Evolutionary conservation across 129 eudicot species (phyloP), one percentile per base, ranked within the genome.

Genomic region (Artemisia annua): DNA sequence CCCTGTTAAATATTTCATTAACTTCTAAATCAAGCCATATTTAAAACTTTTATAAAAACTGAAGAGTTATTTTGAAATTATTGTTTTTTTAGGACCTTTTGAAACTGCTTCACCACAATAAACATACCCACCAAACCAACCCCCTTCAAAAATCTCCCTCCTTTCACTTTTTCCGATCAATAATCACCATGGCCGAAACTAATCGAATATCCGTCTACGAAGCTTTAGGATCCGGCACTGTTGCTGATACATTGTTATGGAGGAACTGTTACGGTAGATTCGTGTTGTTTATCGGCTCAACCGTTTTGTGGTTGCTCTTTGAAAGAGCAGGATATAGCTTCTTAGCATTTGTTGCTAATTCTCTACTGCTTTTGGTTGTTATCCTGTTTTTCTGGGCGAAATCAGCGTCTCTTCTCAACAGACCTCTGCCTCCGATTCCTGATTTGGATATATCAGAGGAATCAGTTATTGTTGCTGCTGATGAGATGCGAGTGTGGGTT

Each of bases 311-410:
- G 99, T 30, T 87, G 56, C 75, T 90, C 0, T 94, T 94, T 28
- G 90, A 86, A 69, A 79, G 73, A 30, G 91, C 89, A 15, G 98
- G 93, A 70, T 90, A 94, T 70, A 90, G 81, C 52, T 66, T 88
- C 35, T 69, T 86, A 20, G 70, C 89, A 4, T 88, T 94, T 39
- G 55, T 84, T 9, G 63, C 91, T 1, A 86, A 90, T 86, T 80
- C 82, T 73, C 73, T 90, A 39, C 78, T 94, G 83, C 87, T 90
- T 55, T 77, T 88, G 57, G 96, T 84, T 75, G 75, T 80, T 24
- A 88, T 94, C 72, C 85, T 94, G 64, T 94, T 94, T 83, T 73
- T 90, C 46, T 94, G 98, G 98, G 97, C 98, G 4, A 90, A 90
- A 83, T 87, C 98, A 6, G 98, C 98, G 18, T 79, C 92, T 50